These are phyloP conservation scores for Trichoderma atroviride DNA, from an alignment of 2,329 filamentous ascomycete species.

Conservation along the genomic window DNA sequence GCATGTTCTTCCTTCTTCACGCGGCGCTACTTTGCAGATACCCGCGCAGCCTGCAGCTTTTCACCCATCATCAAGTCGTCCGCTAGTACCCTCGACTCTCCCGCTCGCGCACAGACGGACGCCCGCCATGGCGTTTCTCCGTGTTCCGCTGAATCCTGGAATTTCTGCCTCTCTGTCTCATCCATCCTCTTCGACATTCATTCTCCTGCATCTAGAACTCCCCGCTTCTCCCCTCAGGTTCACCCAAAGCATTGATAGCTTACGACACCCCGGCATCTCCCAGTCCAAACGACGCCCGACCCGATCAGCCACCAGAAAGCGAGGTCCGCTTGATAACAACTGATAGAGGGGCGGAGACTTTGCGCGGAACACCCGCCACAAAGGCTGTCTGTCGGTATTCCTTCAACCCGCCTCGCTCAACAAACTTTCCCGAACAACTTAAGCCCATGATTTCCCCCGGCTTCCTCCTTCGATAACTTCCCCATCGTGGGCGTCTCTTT, in stretches of 20 bases:
- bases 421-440: background rate
- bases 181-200: slow-evolving; percentile 1
- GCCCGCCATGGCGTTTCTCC: slow-evolving; percentile 8
- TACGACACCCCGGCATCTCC: background rate
- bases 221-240: background rate
- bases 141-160: slow-evolving; percentile 5
- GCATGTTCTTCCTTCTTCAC: background rate
- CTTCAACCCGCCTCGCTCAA: background rate
- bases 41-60: background rate
- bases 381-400: background rate
- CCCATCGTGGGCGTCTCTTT: slow-evolving; percentile 18
- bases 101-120: slow-evolving; percentile 6
- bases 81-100: background rate
- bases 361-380: background rate
- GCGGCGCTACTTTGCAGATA: background rate
- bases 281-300: background rate
- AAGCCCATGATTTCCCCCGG: slow-evolving; percentile 29
- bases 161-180: background rate
- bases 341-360: slow-evolving; percentile 17
- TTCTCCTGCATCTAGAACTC: background rate
- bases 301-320: background rate
- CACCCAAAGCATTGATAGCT: background rate
- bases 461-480: slow-evolving; percentile 20
- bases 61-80: background rate
- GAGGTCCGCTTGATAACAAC: background rate